Evolutionary conservation across 2,329 filamentous ascomycete species (phyloP), one percentile per base, ranked within the genome.

Genomic region (Ascochyta rabiei): DNA sequence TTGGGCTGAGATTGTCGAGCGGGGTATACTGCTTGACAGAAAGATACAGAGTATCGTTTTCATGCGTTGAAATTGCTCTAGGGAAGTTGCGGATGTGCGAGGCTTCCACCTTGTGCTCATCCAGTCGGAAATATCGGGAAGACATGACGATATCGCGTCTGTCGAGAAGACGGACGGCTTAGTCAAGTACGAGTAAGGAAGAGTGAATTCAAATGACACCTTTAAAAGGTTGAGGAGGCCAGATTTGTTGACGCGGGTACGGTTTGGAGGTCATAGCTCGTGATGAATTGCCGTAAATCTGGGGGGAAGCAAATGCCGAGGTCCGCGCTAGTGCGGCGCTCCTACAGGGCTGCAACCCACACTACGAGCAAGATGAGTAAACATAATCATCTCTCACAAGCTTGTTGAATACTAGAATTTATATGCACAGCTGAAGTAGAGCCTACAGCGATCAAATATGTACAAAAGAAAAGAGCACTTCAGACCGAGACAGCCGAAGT

Each of bases 21-120:
- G 93, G 93, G 0, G 84, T 89, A 72, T 98, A 98, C 71, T 97
- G 91, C 79, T 96, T 97, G 48, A 97, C 83, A 8, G 87, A 85
- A 5, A 97, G 76, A 48, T 86, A 77, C 3, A 97, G 80, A 6
- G 84, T 80, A 57, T 93, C 89, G 61, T 96, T 89, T 65, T 96
- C 89, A 12, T 84, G 84, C 51, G 83, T 81, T 2, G 86, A 82
- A 2, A 89, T 91, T 12, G 89, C 89, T 48, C 85, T 84, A 6
- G 89, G 82, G 70, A 91, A 96, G 70, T 96, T 90, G 59, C 93
- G 84, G 59, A 96, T 89, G 75, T 97, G 89, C 60, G 86, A 50
- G 86, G 83, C 62, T 33, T 72, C 68, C 48, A 96, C 75, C 38
- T 82, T 80, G 78, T 96, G 92, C 73, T 95, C 88, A 60, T 85